Base-by-base conservation (phyloP, 1,139 yeast genomes). In the Protomyces macrosporus region DNA sequence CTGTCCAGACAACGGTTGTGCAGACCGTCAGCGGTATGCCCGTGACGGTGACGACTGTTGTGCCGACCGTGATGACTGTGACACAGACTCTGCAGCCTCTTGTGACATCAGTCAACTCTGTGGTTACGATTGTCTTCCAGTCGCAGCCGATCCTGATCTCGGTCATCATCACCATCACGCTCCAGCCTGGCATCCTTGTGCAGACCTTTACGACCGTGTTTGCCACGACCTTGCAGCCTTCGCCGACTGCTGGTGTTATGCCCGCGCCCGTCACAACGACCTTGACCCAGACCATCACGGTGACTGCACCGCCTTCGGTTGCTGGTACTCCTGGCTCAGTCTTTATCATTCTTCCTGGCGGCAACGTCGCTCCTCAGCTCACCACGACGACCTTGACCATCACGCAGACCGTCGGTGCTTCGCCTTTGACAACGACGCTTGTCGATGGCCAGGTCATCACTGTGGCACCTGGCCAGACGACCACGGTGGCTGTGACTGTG, bases 401-500 rank as follows among this genome's bases (percentile, higher is more conserved):
- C 45, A 55, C 60, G 9, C 30, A 45, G 60, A 55, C 60, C 4
- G 37, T 45, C 30, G 61, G 61, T 50, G 33, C 50, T n/a, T 52
- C 42, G 30, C 52, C 62, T 6, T 50, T 52, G 52, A 52, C 62
- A 14, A 37, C 53, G 39, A 39, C 55, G 6, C 35, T 36, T 9
- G 14, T n/a, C 30, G 37, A 33, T 40, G 56, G 52, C 6, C 35
- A 40, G n/a, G 56, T 39, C 12, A 48, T 53, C 9, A 35, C 61
- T 14, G 48, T 53, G 2, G 54, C 61, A 6, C 61, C 61, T 1
- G 61, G 55, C n/a, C 51, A 45, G 39, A 57, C 61, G 12, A 57
- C 52, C 30, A 57, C 61, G 12, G 53, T 57, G 6, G 10, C 48
- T 14, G 50, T 50, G n/a, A 57, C 61, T 16, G 52, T 48, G 36